Base-by-base conservation (phyloP, 352 stramenopile species). In the Aphanomyces cochlioides region DNA sequence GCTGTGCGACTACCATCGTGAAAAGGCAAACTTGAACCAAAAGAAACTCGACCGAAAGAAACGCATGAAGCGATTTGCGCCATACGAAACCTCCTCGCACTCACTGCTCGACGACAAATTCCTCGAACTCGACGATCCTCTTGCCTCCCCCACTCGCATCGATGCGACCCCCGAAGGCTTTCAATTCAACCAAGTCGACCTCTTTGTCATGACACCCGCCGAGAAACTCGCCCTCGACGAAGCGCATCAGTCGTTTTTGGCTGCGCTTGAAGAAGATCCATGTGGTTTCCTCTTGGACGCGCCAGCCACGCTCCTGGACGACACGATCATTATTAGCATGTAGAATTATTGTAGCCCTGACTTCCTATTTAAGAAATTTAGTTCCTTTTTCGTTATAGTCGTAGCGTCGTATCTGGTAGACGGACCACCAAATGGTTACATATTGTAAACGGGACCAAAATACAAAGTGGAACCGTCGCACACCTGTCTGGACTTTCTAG, bases 11-110 rank as follows among this genome's bases (percentile, higher is more conserved):
- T 90, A 90, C 74, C 85, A 93, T 67, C 83, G 85, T 73, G 83
- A 90, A 71, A 88, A 89, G 67, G 83, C 83, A 68, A 93, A 93
- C 76, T 75, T 87, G 64, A 93, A 91, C 76, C 85, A 93, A 71
- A 91, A 91, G 77, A 93, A 93, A 71, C 77, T 93, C 60, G 85
- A 93, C 73, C 83, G 83, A 69, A 93, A 93, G 81, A 93, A 93
- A 79, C 83, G 85, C 7, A 54, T 90, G 65, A 74, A 86, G 69
- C 83, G 83, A 37, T 73, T 65, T 43, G 79, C 80, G 36, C 75
- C 81, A 15, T 89, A 79, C 72, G 76, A 75, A 21, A 82, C 75
- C 17, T n/a, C 38, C 19, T n/a, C 7, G 15, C 10, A 8, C 43
- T 12, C 43, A 7, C 34, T 15, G 47, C n/a, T 12, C 2, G 21